Percentiles rank a stretch among this genome's conserved stretches.
phyloP scores from a whole-genome alignment of 495 filamentous ascomycete genomes.

The Penicilliopsis zonata region DNA sequence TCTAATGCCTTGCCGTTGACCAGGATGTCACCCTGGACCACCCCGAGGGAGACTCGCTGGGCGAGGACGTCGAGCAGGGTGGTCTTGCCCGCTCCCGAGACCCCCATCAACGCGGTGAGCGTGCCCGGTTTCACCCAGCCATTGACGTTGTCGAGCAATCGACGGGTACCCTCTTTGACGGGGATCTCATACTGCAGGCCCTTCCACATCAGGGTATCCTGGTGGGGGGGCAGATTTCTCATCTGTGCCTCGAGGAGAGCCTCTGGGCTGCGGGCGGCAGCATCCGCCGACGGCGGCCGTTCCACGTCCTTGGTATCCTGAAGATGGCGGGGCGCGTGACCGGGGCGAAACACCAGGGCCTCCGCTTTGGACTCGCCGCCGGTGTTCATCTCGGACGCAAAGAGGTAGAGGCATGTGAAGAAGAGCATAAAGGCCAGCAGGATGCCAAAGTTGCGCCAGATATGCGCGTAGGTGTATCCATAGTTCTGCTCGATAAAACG shows the following conservation, averaged over 20 bases:
- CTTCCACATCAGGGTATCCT: constrained; percentile 63
- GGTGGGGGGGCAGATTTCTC: constrained; percentile 23
- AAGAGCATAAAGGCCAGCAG: constrained; percentile 43
- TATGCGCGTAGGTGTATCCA: constrained; percentile 38
- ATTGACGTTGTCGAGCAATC: constrained; percentile 50
- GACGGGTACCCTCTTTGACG: too few relatives aligned
- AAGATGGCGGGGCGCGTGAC: too few relatives aligned
- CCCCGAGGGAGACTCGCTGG: too few relatives aligned
- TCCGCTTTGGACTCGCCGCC: too few relatives aligned
- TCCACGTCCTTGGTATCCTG: too few relatives aligned
- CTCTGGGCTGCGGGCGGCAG: constrained; percentile 19
- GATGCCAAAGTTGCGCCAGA: constrained; percentile 55
- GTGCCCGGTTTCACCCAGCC: constrained; percentile 60
- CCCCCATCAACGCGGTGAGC: constrained; percentile 56
- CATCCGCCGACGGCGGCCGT: too few relatives aligned
- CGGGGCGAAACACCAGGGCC: too few relatives aligned
- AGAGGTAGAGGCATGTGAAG: constrained; percentile 6
- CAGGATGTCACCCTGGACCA: too few relatives aligned
- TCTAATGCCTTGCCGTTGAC: too few relatives aligned
- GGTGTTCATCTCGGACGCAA: too few relatives aligned
- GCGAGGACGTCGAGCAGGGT: too few relatives aligned
- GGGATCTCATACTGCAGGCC: constrained; percentile 60
- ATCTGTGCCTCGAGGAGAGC: constrained; percentile 20
- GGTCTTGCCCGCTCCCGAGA: too few relatives aligned
- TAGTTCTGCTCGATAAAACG: constrained; percentile 38